Percentiles rank a stretch among this genome's conserved stretches.
Evolutionary conservation across 495 filamentous ascomycete genomes (phyloP).

Genomic region (Parmelia sp.): DNA sequence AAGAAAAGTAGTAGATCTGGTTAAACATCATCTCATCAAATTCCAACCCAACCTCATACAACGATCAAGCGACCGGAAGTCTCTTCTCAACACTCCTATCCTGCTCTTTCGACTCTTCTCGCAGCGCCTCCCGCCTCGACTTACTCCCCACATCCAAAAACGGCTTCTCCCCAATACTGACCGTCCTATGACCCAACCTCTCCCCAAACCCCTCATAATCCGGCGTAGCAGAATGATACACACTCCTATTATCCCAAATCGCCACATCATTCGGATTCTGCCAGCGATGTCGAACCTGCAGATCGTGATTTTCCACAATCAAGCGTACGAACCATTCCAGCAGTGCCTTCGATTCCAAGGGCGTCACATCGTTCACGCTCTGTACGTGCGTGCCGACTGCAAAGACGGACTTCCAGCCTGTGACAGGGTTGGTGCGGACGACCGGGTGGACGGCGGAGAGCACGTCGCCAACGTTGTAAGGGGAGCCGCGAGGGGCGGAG

Average conservation of each 20-base stretch:
- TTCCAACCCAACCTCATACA: too few relatives aligned
- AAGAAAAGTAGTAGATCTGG: too few relatives aligned
- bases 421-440: slow-evolving; percentile 63
- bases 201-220: slow-evolving; percentile 59
- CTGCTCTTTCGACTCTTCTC: not conserved
- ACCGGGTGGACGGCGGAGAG: slow-evolving; percentile 56
- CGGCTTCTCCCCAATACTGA: slow-evolving; percentile 63
- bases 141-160: slow-evolving; percentile 54
- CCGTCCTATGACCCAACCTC: slow-evolving; percentile 54
- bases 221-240: slow-evolving; percentile 64
- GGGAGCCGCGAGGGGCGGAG: slow-evolving; percentile 45
- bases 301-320: slow-evolving; percentile 70
- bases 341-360: slow-evolving; percentile 57
- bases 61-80: too few relatives aligned
- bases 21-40: too few relatives aligned
- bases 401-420: slow-evolving; percentile 74
- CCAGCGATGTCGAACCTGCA: slow-evolving; percentile 69
- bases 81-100: not conserved
- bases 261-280: slow-evolving; percentile 55
- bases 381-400: slow-evolving; percentile 55
- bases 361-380: slow-evolving; percentile 58
- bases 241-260: slow-evolving; percentile 74
- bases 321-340: slow-evolving; percentile 57
- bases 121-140: slow-evolving; percentile 28
- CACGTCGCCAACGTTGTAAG: slow-evolving; percentile 50